phyloP scores from a whole-genome alignment of 192 early-diverging fungal genomes.

The Radiomyces spectabilis region DNA sequence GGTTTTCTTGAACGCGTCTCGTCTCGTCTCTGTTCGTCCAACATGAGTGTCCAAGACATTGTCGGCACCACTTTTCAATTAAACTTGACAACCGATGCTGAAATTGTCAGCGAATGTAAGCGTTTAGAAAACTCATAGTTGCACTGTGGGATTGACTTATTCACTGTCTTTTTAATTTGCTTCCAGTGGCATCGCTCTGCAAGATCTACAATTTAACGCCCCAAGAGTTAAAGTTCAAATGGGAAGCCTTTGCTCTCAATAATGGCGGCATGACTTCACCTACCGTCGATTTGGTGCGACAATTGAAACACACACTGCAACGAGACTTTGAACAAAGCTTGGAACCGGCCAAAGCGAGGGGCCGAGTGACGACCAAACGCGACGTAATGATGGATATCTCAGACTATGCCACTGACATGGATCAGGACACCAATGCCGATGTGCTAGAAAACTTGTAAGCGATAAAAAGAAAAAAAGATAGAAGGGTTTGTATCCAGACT shows the following conservation, averaged over 20 bases:
- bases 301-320: conserved; percentile 11
- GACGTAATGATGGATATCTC: neutral
- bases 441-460: conserved; percentile 8
- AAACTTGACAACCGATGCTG: neutral
- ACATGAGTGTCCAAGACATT: neutral
- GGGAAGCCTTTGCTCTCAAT: conserved; percentile 24
- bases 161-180: neutral
- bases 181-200: conserved; percentile 16
- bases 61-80: neutral
- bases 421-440: conserved; percentile 6
- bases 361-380: neutral
- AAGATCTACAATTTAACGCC: conserved; percentile 12
- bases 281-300: conserved; percentile 11
- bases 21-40: neutral
- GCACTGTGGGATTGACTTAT: neutral
- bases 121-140: neutral
- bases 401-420: neutral
- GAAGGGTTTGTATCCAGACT: too few species aligned
- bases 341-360: neutral
- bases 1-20: neutral
- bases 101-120: neutral
- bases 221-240: conserved; percentile 21
- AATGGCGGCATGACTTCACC: conserved; percentile 2
- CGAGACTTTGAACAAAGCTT: conserved; percentile 14
- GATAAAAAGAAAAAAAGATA: too few species aligned